Evolutionary conservation across 345 rosid genomes (phyloP).

Genomic region (Eucalyptus tenuipes): DNA sequence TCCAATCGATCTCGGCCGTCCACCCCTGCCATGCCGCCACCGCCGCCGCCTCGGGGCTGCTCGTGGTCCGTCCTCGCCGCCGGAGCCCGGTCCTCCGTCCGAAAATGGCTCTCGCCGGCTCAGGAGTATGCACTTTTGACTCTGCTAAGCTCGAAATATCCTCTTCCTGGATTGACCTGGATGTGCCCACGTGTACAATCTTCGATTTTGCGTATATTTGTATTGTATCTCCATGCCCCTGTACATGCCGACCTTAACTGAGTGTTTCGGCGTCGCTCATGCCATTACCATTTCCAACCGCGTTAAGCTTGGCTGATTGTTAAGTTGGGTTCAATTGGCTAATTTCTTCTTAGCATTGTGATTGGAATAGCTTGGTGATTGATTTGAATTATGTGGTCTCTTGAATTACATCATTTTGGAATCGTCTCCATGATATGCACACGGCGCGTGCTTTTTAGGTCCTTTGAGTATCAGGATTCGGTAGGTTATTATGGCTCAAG

Average conservation of each 20-base stretch:
- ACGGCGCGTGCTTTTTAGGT: not conserved
- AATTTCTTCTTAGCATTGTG: not conserved
- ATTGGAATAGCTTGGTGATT: not conserved
- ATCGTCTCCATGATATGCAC: not conserved
- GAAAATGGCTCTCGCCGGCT: not conserved
- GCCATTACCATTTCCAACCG: not conserved
- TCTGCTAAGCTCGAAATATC: not conserved
- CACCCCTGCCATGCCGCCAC: not conserved
- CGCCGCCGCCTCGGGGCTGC: not conserved
- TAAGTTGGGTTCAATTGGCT: not conserved
- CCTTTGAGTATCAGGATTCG: not conserved
- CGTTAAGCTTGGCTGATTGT: not conserved
- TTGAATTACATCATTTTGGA: not conserved
- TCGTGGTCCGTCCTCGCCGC: not conserved
- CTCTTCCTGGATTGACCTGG: not conserved
- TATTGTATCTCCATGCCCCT: not conserved
- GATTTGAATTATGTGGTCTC: not conserved
- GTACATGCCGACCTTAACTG: not conserved
- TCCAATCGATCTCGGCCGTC: conserved; percentile 5
- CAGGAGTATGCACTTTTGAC: not conserved
- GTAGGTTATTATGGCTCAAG: not conserved
- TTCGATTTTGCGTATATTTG: not conserved
- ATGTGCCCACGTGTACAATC: not conserved
- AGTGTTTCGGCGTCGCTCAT: not conserved
- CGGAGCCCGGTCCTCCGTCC: not conserved